A percentile compares a stretch with the other conserved stretches of the same genome.
Evolutionary conservation across 495 filamentous ascomycete species (phyloP).

Genomic region (Penicillium taxi): DNA sequence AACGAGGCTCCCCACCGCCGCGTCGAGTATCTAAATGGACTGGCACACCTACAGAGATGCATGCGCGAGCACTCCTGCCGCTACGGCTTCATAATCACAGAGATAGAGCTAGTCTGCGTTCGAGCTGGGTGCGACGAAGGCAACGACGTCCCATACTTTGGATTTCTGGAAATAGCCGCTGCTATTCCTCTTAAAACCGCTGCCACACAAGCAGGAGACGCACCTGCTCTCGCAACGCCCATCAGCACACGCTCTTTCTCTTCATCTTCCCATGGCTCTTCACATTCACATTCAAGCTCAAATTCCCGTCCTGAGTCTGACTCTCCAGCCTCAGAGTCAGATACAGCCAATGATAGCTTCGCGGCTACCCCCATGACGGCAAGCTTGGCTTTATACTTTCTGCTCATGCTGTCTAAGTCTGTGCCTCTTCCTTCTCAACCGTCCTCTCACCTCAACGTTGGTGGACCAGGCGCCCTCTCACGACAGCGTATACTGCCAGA

Average conservation of each 20-base stretch:
- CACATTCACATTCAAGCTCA: constrained; percentile 13
- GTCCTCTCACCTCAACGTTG: constrained; percentile 68
- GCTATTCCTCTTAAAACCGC: constrained; percentile 47
- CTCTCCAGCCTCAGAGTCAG: constrained; percentile 8
- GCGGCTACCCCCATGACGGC: constrained; percentile 60
- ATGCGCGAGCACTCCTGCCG: constrained; percentile 91
- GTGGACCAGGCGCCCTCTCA: constrained; percentile 69
- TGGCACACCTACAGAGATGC: constrained; percentile 73
- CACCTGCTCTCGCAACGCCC: constrained; percentile 15
- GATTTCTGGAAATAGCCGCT: constrained; percentile 67
- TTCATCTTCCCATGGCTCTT: constrained; percentile 16
- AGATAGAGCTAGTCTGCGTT: constrained; percentile 87
- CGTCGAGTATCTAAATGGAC: constrained; percentile 75
- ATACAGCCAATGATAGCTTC: constrained; percentile 14
- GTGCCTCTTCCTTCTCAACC: constrained; percentile 57
- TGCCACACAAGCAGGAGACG: constrained; percentile 3
- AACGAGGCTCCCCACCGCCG: constrained; percentile 69
- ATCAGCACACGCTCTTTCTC: constrained; percentile 20
- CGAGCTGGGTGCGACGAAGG: constrained; percentile 63
- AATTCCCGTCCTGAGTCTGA: constrained; percentile 11
- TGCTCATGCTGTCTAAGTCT: constrained; percentile 79
- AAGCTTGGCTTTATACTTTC: constrained; percentile 60
- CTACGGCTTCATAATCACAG: constrained; percentile 91
- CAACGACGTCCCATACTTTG: constrained; percentile 70
- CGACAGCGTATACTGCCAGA: constrained; percentile 57